Base-by-base conservation (phyloP, 2,329 filamentous ascomycete genomes). In the Mycocentrospora acerina region DNA sequence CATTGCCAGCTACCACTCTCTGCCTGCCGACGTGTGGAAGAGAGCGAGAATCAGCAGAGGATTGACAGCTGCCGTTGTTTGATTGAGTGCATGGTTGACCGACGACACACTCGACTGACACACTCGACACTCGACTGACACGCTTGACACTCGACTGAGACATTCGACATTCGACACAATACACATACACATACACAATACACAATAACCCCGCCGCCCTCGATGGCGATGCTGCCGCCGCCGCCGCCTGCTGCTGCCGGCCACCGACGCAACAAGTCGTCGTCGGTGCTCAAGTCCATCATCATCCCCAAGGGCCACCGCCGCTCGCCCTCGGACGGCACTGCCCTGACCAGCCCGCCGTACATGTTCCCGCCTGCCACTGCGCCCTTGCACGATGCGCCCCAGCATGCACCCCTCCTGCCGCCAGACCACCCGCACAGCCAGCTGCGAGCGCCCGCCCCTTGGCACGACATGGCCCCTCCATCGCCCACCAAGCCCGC, bases 241-340 rank as follows among this genome's bases (percentile, higher is more conserved):
- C 46, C 46, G 32, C 55, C 55, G 31, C 44, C 53, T 30, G 51
- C 52, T 28, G 38, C 51, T 29, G 40, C 55, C 29, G 59, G 61
- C 27, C 66, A 70, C 40, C 51, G 60, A 37, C 66, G 67, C 40
- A 65, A 68, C 57, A 68, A 67, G 51, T 69, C 67, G 40, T 66
- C 75, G 29, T 55, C 60, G 32, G 55, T 66, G 29, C 66, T 82
- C 44, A 76, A 74, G 55, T 75, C 77, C 14, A 72, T 81, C 39
- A 73, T 81, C 51, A 67, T 70, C 14, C 65, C 75, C 34, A 77
- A 73, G 58, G 60, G 62, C 40, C 71, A 78, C 54, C 74, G 71
- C 50, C 71, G 73, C 34, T 71, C 72, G 43, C 70, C 71, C 29
- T 74, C 71, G 16, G 67, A 67, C 10, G 64, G 64, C 35, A 58